Base-by-base conservation (phyloP, 2,329 filamentous ascomycete species). In the Ploettnerulaceae sp. region DNA sequence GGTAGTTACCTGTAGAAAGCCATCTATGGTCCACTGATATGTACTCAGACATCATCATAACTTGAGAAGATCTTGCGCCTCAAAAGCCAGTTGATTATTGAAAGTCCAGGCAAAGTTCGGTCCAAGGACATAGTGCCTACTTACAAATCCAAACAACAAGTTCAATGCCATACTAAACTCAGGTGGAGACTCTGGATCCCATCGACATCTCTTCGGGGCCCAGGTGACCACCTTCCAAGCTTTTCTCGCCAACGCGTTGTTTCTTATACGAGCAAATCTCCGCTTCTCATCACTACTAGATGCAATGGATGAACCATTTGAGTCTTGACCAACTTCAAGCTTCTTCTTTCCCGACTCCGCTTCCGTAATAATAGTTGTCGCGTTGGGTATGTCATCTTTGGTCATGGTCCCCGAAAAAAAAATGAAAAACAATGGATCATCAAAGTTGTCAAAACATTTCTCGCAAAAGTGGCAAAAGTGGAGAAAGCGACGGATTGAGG, bases 91-190 rank as follows among this genome's bases (percentile, higher is more conserved):
- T 11, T n/a, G 28, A 4, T n/a, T n/a, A 22, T 8, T 12, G 39
- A 34, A n/a, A 17, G n/a, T 7, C 18, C 2, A 45, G 15, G 35
- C 9, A 26, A 15, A n/a, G n/a, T n/a, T n/a, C n/a, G n/a, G n/a
- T n/a, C n/a, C n/a, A n/a, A n/a, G n/a, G n/a, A n/a, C n/a, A n/a
- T n/a, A n/a, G n/a, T 15, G 9, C 31, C n/a, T 29, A 63, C 66
- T 47, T 54, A 68, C 66, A 53, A 67, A 57, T 21, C 58, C 66
- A 47, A 89, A 88, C 1, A 90, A 66, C 2, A 89, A 62, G 58
- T 90, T 90, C 61, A 87, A 69, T 2, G 71, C 69, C 56, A 87
- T 67, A 1, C 77, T 83, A 64, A 91, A 88, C 24, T 73, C 70
- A 0, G 83, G 83, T 6, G 86, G 85, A 45, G 76, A 73, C 0